Conservation (phyloP, 352 stramenopile species). For the Globisporangium nunn region DNA sequence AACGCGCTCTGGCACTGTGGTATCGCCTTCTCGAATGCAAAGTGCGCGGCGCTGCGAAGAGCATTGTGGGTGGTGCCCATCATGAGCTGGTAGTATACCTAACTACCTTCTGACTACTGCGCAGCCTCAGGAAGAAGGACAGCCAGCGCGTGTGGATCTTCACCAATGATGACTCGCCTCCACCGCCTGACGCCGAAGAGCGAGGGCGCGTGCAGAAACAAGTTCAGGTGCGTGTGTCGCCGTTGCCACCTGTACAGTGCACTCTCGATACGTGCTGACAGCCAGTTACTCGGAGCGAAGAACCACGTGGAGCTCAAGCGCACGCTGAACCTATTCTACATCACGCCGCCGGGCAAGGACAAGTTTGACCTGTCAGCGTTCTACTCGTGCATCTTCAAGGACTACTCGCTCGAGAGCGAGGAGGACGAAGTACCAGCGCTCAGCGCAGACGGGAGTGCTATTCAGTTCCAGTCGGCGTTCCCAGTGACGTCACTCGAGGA, state of each 20-base stretch:
- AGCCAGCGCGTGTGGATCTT: conserved; percentile 83
- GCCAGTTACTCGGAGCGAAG: conserved; percentile 7
- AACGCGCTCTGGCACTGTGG: conserved; percentile 81
- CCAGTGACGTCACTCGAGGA: conserved; percentile 65
- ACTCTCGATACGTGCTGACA: neutral
- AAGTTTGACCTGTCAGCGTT: conserved; percentile 53
- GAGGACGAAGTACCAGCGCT: conserved; percentile 16
- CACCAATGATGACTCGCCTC: conserved; percentile 67
- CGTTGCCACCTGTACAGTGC: neutral
- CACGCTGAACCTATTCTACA: conserved; percentile 74
- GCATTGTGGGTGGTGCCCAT: neutral
- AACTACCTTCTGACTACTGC: neutral
- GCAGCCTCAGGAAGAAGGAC: conserved; percentile 82
- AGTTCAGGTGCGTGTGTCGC: conserved; percentile 32
- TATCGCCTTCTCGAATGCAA: conserved; percentile 73
- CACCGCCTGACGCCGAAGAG: conserved; percentile 49
- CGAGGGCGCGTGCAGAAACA: conserved; percentile 61
- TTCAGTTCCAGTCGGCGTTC: conserved; percentile 58
- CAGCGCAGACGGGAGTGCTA: conserved; percentile 6
- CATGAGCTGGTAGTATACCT: too few relatives aligned
- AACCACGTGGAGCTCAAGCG: conserved; percentile 79
- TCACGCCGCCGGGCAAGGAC: conserved; percentile 42
- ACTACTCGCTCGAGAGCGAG: conserved; percentile 33
- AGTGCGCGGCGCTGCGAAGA: conserved; percentile 24
- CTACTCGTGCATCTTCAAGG: conserved; percentile 63